These are phyloP conservation scores for Exserohilum rostratum DNA, from an alignment of 2,329 filamentous ascomycete species.

Conservation along the genomic window DNA sequence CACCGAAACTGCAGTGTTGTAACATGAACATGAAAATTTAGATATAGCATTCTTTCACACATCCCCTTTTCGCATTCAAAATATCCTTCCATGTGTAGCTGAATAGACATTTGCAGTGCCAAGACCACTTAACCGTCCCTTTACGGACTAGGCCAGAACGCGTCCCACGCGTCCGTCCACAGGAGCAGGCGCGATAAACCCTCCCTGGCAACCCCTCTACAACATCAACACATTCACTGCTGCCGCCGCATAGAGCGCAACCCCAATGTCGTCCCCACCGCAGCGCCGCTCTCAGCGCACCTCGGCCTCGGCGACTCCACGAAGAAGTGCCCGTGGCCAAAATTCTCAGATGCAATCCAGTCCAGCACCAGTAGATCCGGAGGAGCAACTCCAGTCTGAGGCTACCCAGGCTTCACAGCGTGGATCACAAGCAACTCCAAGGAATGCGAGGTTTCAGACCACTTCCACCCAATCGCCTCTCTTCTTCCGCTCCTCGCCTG, in stretches of 20 bases:
- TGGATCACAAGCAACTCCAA: slow-evolving; percentile 54
- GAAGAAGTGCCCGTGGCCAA: slow-evolving; percentile 59
- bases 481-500: slow-evolving; percentile 72
- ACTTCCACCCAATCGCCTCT: slow-evolving; percentile 71
- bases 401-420: slow-evolving; percentile 48
- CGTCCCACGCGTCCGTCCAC: slow-evolving; percentile 35
- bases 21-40: background rate
- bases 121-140: slow-evolving; percentile 14
- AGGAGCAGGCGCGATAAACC: slow-evolving; percentile 24
- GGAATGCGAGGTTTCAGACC: slow-evolving; percentile 51
- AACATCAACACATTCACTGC: slow-evolving; percentile 10
- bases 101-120: background rate
- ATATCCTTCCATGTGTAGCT: background rate
- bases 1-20: background rate
- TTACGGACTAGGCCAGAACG: slow-evolving; percentile 29
- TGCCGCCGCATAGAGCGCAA: slow-evolving; percentile 10
- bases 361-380: slow-evolving; percentile 51
- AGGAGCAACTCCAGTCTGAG: slow-evolving; percentile 53
- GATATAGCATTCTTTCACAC: background rate
- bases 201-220: slow-evolving; percentile 18
- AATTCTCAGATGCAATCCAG: slow-evolving; percentile 62
- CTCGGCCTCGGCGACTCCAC: slow-evolving; percentile 62
- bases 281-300: slow-evolving; percentile 61
- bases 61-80: no score
- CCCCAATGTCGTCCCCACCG: slow-evolving; percentile 66